phyloP scores from a whole-genome alignment of 805 yeast genomes.

The Candida rishiriensis region DNA sequence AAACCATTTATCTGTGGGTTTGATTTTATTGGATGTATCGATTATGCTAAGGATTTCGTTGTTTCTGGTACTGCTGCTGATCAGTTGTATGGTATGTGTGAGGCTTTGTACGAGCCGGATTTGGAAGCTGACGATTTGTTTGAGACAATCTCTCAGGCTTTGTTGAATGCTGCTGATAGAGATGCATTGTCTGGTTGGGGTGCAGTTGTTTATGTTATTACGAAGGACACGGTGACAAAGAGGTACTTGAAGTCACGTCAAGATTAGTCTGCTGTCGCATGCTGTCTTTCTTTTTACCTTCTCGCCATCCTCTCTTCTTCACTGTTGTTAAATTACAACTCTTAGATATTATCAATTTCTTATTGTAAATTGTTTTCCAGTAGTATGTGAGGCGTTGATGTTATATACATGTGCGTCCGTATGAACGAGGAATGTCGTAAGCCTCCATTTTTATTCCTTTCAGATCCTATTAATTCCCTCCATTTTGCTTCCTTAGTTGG shows the following conservation, averaged over 20 bases:
- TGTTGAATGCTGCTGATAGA: constrained; percentile 92
- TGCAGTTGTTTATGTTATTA: constrained; percentile 86
- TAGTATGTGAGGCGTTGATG: too few relatives aligned
- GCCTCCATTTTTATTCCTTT: not conserved
- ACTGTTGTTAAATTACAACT: not conserved
- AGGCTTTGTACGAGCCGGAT: constrained; percentile 88
- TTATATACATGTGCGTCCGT: not conserved
- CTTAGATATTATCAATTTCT: not conserved
- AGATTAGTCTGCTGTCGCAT: constrained; percentile 59
- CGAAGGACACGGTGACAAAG: constrained; percentile 86
- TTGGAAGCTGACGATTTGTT: constrained; percentile 92
- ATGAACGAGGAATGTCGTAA: too few relatives aligned
- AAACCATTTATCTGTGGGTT: constrained; percentile 93
- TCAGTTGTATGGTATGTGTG: constrained; percentile 98
- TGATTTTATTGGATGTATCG: constrained; percentile 95
- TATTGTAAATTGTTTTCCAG: too few relatives aligned
- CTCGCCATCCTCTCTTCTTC: not conserved
- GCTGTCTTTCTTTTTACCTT: not conserved
- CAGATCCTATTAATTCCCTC: not conserved
- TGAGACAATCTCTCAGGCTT: constrained; percentile 91
- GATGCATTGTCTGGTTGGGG: constrained; percentile 99
- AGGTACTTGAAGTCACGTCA: constrained; percentile 91
- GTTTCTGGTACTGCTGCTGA: constrained; percentile 97
- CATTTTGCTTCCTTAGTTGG: constrained; percentile 18
- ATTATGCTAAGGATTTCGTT: constrained; percentile 88